Conservation (phyloP, 2,329 filamentous ascomycete species). For the Penicillium janthinellum region DNA sequence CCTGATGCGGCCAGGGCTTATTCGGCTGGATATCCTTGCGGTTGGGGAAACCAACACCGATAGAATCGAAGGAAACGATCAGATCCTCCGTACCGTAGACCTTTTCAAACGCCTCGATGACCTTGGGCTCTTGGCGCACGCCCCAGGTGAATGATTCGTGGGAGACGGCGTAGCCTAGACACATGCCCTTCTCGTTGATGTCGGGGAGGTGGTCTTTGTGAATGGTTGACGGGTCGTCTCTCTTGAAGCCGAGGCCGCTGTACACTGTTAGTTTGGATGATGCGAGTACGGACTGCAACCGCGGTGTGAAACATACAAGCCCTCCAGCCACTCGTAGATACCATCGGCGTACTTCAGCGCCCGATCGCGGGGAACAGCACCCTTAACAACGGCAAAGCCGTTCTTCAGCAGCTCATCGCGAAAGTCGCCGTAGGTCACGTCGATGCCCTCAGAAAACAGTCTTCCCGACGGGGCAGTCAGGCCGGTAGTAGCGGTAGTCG, state of each 20-base stretch:
- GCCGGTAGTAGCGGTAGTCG: neutral
- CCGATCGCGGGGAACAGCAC: constrained; percentile 45
- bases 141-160: constrained; percentile 55
- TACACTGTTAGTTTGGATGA: neutral
- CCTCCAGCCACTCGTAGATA: constrained; percentile 25
- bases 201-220: constrained; percentile 37
- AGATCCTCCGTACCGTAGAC: constrained; percentile 50
- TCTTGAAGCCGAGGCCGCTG: constrained; percentile 39
- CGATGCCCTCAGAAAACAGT: constrained; percentile 16
- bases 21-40: constrained; percentile 30
- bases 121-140: constrained; percentile 49
- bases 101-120: constrained; percentile 50
- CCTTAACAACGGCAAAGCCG: constrained; percentile 51
- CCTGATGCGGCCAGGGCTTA: constrained; percentile 51
- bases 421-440: constrained; percentile 25
- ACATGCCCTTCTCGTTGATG: constrained; percentile 54
- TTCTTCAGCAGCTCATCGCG: constrained; percentile 36
- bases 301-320: constrained; percentile 21
- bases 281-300: neutral
- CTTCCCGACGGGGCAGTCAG: constrained; percentile 8
- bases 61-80: constrained; percentile 55
- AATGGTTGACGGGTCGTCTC: constrained; percentile 37
- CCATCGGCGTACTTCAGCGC: constrained; percentile 33
- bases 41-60: constrained; percentile 50
- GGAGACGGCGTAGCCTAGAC: constrained; percentile 48